Conservation (phyloP, 2,329 filamentous ascomycete genomes). For the Monilinia vaccinii-corymbosi region DNA sequence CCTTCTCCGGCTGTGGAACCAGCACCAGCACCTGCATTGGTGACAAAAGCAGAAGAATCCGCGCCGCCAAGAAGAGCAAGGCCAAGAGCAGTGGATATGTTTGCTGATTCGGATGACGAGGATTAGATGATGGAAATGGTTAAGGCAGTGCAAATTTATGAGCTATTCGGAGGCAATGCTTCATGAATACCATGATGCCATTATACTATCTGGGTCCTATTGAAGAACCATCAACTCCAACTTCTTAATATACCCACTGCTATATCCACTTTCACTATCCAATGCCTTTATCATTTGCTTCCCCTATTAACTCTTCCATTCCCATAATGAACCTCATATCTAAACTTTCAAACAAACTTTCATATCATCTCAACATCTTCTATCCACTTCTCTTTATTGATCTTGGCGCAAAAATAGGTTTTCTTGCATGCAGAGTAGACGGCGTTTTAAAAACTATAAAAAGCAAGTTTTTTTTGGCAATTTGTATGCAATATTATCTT, state of each 20-base stretch:
- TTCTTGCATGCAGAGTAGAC: no score
- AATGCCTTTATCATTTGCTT: neutral
- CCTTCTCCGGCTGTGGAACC: neutral
- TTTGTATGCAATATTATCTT: no score
- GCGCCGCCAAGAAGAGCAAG: constrained; percentile 20
- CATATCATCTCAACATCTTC: neutral
- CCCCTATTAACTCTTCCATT: neutral
- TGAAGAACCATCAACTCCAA: neutral
- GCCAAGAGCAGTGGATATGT: constrained; percentile 78
- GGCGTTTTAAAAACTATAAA: no score
- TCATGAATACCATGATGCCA: neutral
- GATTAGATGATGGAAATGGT: constrained; percentile 2
- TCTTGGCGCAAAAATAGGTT: no score
- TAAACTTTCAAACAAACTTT: neutral
- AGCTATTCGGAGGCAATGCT: neutral
- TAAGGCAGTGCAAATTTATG: no score
- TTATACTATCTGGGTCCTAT: neutral
- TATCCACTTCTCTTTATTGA: no score
- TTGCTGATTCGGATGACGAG: constrained; percentile 61
- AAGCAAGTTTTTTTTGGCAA: no score
- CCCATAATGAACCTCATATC: neutral
- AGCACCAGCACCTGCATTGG: neutral
- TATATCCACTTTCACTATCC: neutral
- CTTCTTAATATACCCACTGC: neutral
- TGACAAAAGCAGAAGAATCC: neutral